Evolutionary conservation across 192 early-diverging fungal genomes (phyloP).

Genomic region (Rhizophagus clarus): DNA sequence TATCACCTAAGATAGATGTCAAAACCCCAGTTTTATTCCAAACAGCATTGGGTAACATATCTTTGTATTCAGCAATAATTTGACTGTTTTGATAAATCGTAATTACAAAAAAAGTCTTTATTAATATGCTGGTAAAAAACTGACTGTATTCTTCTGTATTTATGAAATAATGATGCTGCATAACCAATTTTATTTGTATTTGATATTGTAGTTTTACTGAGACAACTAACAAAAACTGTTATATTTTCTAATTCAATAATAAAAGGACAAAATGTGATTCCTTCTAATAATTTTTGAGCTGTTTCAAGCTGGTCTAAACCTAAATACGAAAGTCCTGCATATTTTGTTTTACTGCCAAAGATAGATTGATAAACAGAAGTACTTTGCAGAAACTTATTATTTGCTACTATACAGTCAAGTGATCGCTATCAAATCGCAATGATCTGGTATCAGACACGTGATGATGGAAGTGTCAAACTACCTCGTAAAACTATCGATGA

Average conservation of each 20-base stretch:
- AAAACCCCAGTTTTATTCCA: neutral
- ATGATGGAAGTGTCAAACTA: no score
- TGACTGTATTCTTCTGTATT: neutral
- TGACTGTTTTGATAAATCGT: no score
- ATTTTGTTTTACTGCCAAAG: slow-evolving; percentile 11
- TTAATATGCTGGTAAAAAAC: neutral
- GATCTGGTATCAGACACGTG: no score
- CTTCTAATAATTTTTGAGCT: neutral
- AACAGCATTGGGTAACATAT: no score
- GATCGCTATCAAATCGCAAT: no score
- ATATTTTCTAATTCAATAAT: neutral
- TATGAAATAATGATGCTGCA: slow-evolving; percentile 4
- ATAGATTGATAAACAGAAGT: no score
- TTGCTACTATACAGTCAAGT: no score
- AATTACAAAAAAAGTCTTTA: neutral
- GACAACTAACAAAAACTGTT: no score
- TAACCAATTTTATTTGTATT: neutral
- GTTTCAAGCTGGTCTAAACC: neutral
- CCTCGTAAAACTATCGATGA: no score
- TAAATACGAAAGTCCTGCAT: neutral
- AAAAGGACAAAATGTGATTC: neutral
- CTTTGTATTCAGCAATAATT: no score
- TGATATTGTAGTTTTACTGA: neutral
- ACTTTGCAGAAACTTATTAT: no score
- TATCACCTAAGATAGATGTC: neutral